Evolutionary conservation across 2,329 filamentous ascomycete species (phyloP), one percentile per base, ranked within the genome.

Genomic region (Botrytis sinoallii): DNA sequence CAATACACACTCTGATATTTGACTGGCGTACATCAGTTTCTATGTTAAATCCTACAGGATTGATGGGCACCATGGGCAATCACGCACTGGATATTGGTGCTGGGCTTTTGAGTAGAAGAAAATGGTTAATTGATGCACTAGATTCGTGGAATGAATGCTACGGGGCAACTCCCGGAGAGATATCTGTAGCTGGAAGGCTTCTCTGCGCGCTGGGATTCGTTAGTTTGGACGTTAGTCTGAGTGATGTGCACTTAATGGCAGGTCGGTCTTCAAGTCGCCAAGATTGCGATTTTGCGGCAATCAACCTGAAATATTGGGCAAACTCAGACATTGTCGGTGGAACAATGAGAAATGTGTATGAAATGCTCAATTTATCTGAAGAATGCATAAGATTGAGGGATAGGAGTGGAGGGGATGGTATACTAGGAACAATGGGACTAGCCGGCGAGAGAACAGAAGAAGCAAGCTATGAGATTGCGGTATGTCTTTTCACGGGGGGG

Each of bases 301-400:
- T 78, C n/a, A 80, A 80, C 64, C 72, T 80, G 22, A 77, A 76
- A 40, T 75, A 77, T 60, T 80, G 79, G 78, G 79, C 79, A 0
- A 80, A 80, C 40, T 73, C 61, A 40, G 76, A 76, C 29, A 77
- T 78, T n/a, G 71, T 75, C 5, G 73, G 75, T 32, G 68, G 66
- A 5, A 80, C 79, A 7, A 80, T 80, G 77, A 48, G n/a, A 1
- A 77, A 80, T 59, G 76, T 80, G 3, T 77, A 74, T 44, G 71
- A 59, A 44, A 72, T 72, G 71, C 57, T 72, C 22, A 40, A 25
- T 9, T 25, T 72, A 32, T 72, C 63, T 8, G 48, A 72, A 22
- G 29, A 38, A 9, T 57, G 44, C 57, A 60, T 68, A 46, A 18
- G 71, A 20, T 42, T 59, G 32, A 38, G 52, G 32, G 42, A 68